Evolutionary conservation across 805 yeast species (phyloP).

Genomic region (Wickerhamiella nectarea): DNA sequence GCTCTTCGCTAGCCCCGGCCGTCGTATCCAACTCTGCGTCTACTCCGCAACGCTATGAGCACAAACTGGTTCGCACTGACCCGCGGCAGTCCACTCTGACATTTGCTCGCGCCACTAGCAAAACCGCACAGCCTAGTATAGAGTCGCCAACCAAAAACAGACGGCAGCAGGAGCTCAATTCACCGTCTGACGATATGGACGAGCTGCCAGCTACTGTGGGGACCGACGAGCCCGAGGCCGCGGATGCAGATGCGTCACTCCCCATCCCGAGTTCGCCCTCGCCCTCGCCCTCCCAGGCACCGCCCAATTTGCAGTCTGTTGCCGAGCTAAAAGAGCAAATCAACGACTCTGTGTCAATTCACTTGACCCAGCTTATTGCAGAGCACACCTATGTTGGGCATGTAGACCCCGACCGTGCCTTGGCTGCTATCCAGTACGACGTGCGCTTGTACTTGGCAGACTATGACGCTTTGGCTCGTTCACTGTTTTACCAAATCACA

Average conservation of each 20-base stretch:
- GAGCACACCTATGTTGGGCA: slow-evolving; percentile 68
- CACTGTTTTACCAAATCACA: slow-evolving; percentile 70
- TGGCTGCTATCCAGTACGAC: slow-evolving; percentile 76
- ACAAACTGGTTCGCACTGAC: slow-evolving; percentile 60
- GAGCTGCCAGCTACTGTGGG: too few species aligned
- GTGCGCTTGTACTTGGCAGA: slow-evolving; percentile 67
- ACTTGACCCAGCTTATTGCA: slow-evolving; percentile 52
- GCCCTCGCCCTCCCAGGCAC: not conserved
- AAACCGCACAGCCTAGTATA: not conserved
- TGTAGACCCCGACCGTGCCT: slow-evolving; percentile 54
- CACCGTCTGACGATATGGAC: not conserved
- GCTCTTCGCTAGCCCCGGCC: not conserved
- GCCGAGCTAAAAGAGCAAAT: slow-evolving; percentile 40
- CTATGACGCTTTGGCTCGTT: slow-evolving; percentile 53
- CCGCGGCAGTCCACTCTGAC: slow-evolving; percentile 45
- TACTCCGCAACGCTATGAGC: slow-evolving; percentile 36
- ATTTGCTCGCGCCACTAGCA: slow-evolving; percentile 18
- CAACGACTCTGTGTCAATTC: slow-evolving; percentile 33
- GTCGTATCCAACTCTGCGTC: not conserved
- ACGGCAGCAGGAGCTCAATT: not conserved
- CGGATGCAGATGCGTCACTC: too few species aligned
- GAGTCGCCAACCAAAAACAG: slow-evolving; percentile 2
- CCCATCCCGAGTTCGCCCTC: too few species aligned
- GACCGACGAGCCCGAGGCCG: too few species aligned
- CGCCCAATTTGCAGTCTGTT: slow-evolving; percentile 27